Evolutionary conservation across 306 rosid species (phyloP).

Genomic region (Oxytropis ochrocephala): DNA sequence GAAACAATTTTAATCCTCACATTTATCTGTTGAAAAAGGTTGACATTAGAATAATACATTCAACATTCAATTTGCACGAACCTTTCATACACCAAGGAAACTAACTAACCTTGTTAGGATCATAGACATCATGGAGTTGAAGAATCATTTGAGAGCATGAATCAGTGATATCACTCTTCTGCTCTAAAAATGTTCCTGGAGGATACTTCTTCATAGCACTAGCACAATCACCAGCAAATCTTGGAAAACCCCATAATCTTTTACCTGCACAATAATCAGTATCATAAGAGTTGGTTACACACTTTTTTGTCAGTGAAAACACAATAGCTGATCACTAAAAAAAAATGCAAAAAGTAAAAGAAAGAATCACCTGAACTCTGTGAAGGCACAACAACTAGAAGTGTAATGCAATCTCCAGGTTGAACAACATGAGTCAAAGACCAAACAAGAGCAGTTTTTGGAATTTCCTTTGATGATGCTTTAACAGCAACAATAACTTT

Average conservation of each 20-base stretch:
- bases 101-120: conserved; percentile 73
- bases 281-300: conserved; percentile 1
- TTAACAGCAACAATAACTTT: conserved; percentile 94
- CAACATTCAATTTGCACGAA: conserved; percentile 15
- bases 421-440: conserved; percentile 97
- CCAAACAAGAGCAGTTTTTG: conserved; percentile 92
- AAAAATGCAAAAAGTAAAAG: conserved; percentile 2
- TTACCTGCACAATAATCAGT: conserved; percentile 48
- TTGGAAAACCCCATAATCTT: conserved; percentile 87
- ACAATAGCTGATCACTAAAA: neutral
- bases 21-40: conserved; percentile 56
- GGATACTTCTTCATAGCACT: conserved; percentile 56
- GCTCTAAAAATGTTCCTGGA: conserved; percentile 66
- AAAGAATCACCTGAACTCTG: conserved; percentile 64
- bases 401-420: conserved; percentile 91
- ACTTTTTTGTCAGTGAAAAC: neutral
- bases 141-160: conserved; percentile 97
- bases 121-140: conserved; percentile 94
- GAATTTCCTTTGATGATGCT: conserved; percentile 86
- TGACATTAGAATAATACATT: neutral
- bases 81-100: neutral
- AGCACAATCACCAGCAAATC: conserved; percentile 96
- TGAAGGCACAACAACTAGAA: conserved; percentile 89
- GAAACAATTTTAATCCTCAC: conserved; percentile 86
- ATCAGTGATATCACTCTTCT: conserved; percentile 73